Evolutionary conservation across 164 flowering plant species (phyloP), one percentile per base, ranked within the genome.

Genomic region (Aristolochia californica): DNA sequence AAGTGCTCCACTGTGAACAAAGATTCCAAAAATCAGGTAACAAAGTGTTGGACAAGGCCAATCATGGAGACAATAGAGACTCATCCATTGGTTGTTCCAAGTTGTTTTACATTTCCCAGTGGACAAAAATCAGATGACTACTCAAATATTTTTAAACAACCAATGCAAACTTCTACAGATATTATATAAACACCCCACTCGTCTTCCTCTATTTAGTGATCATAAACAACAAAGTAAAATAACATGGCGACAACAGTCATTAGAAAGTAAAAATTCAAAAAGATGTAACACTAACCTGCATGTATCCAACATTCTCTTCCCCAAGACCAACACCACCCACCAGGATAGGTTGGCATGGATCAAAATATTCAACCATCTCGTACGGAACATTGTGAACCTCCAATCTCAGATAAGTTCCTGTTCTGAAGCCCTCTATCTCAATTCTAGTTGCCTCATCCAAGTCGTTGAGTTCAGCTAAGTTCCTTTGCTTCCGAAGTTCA

Each of bases 311-410:
- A 73, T 78, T 83, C 63, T 87, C 99, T 69, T 93, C 99, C 51
- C 87, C 93, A 57, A 81, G 80, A 48, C 85, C 84, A 59, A 93
- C 59, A 26, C 99, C 97, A 60, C 99, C 99, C 73, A 93, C 88
- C 60, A 93, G 72, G 65, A 84, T 68, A 45, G 99, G 97, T 74
- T 87, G 88, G 68, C 70, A 68, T 11, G 99, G 95, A 63, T 93
- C 97, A 84, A 89, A 89, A 73, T 84, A 69, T 45, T 93, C 91
- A 65, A 89, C 93, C 99, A 93, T 87, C 74, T 93, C 99, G 69
- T 25, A 90, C 24, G 97, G 96, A 66, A 93, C 90, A 73, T 77
- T 75, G 62, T 74, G 91, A 61, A 93, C 65, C 77, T 85, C 97
- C 77, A 93, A 73, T 62, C 99, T 83, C 53, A 93, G 45, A 63